Base-by-base conservation (phyloP, 768 basidiomycete genomes). In the Fibroporia radiculosa region DNA sequence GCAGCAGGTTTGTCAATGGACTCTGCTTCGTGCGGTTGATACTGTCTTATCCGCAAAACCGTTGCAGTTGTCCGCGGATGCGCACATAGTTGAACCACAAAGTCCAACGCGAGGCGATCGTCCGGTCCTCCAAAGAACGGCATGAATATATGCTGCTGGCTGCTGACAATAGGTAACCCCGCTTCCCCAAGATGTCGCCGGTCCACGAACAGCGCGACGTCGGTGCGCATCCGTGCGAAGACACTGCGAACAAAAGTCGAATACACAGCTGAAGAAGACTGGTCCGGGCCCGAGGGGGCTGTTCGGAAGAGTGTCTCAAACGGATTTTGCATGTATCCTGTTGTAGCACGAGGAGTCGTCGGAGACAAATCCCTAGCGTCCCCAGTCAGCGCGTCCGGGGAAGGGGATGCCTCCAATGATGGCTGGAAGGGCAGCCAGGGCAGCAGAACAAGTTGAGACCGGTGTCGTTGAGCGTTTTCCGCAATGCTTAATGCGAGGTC, bases 51-150 rank as follows among this genome's bases (percentile, higher is more conserved):
- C 53, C 80, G 71, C 42, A 92, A 61, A 2, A 93, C 78, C 0
- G 86, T 91, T 10, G 90, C 95, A 7, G 67, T 75, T 11, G 87
- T 72, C 44, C 66, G 68, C 11, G 75, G 68, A 51, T 82, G 84
- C 47, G 73, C 67, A 60, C 88, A 93, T 23, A 96, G 66, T 62
- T 93, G 93, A 12, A 84, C 75, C 19, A 88, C 84, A 53, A 97
- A 80, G 24, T 85, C 79, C 27, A 98, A 66, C 0, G 91, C 89
- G 14, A 92, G 70, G 2, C 95, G 73, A 59, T 96, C 93, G 61
- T 98, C 95, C 0, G 91, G 85, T 0, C 95, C 95, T 19, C 95
- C 95, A 60, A 91, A 87, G 75, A 97, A 97, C 0, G 91, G 87
- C 11, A 96, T 56, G 64, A 91, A 86, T 12, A 97, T 53, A 57